phyloP scores from a whole-genome alignment of 352 stramenopile genomes.

The Pelagophyceae sp. region DNA sequence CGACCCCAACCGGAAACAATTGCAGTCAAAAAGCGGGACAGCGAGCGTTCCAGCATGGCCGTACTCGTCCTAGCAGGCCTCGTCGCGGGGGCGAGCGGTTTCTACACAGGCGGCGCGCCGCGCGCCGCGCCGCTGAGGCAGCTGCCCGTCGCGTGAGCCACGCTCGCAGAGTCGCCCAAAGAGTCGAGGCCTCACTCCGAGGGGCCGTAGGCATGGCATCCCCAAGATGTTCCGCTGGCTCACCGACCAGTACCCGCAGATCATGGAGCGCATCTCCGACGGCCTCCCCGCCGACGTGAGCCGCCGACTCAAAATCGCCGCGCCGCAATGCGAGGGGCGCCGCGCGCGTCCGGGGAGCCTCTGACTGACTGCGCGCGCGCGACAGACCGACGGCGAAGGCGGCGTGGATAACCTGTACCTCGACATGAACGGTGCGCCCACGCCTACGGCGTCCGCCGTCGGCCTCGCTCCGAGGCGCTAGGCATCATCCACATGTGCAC shows the following conservation, averaged over 20 bases:
- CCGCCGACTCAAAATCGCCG: background rate
- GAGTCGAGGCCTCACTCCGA: background rate
- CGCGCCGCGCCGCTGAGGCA: too few relatives aligned
- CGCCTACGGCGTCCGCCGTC: background rate
- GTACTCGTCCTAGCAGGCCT: too few relatives aligned
- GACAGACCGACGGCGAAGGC: conserved; percentile 22
- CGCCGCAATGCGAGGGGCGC: background rate
- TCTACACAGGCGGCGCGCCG: too few relatives aligned
- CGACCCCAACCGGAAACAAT: too few relatives aligned
- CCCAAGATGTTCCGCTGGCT: conserved; percentile 66
- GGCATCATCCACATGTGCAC: conserved; percentile 89
- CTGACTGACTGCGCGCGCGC: background rate
- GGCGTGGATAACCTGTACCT: conserved; percentile 85
- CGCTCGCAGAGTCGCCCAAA: too few relatives aligned
- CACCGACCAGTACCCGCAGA: conserved; percentile 59
- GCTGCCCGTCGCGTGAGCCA: too few relatives aligned
- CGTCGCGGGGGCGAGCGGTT: too few relatives aligned
- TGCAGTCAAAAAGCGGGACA: too few relatives aligned
- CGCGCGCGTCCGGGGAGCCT: background rate
- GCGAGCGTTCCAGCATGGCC: too few relatives aligned
- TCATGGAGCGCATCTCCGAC: conserved; percentile 36
- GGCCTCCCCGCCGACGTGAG: background rate
- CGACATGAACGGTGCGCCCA: conserved; percentile 76
- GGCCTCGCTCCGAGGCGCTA: background rate
- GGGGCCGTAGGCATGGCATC: conserved; percentile 38